Evolutionary conservation across 2,329 filamentous ascomycete genomes (phyloP).

Genomic region (Diaporthe vexans): DNA sequence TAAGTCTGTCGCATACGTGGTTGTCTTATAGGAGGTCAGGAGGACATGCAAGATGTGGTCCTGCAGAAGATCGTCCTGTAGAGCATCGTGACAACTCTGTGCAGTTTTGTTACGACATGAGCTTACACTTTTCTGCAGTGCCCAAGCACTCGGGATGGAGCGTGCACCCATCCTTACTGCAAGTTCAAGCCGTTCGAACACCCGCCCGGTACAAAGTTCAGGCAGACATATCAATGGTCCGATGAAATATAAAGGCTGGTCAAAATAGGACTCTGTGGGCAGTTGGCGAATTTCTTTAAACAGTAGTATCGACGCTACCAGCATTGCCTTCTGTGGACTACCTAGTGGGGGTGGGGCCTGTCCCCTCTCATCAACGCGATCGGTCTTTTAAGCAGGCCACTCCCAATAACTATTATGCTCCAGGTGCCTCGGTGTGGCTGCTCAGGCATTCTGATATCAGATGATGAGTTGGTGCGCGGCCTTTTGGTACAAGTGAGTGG

Average conservation of each 20-base stretch:
- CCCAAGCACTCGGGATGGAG: conserved; percentile 64
- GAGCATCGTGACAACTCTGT: no score
- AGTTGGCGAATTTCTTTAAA: not conserved
- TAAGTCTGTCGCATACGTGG: no score
- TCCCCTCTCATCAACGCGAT: not conserved
- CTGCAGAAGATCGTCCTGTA: no score
- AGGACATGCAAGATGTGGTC: no score
- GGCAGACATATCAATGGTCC: conserved; percentile 40
- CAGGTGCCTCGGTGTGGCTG: not conserved
- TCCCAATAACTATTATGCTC: not conserved
- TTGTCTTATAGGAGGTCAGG: no score
- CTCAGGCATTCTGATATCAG: not conserved
- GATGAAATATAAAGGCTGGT: conserved; percentile 31
- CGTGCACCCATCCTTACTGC: conserved; percentile 69
- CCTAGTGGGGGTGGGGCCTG: not conserved
- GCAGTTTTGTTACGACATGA: not conserved
- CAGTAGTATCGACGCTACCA: not conserved
- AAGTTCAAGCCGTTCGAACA: conserved; percentile 67
- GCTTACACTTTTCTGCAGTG: conserved; percentile 55
- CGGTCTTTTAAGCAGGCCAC: not conserved
- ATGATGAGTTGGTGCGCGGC: not conserved
- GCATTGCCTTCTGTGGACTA: no score
- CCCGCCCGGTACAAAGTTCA: conserved; percentile 69
- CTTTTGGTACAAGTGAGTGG: not conserved
- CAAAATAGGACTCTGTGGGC: not conserved